A percentile compares a stretch with the other conserved stretches of the same genome.
Conservation (phyloP, 2,329 filamentous ascomycete genomes). For the Ceratocystis diversiconidia region DNA sequence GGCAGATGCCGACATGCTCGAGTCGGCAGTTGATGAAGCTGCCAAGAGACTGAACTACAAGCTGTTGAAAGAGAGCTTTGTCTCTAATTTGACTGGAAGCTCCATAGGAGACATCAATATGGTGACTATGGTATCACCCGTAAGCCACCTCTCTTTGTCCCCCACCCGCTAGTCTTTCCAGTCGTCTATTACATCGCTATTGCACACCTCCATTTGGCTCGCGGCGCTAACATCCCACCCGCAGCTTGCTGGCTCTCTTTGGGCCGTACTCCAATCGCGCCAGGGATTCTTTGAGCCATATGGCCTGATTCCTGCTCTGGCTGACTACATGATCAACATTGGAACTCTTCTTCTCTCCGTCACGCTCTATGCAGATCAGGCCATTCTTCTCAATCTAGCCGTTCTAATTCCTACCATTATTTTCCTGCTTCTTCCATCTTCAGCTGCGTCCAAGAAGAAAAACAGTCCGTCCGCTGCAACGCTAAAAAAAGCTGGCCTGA, state of each 20-base stretch:
- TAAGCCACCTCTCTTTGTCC: slow-evolving; percentile 32
- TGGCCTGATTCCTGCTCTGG: slow-evolving; percentile 48
- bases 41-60: slow-evolving; percentile 50
- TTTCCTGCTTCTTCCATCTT: slow-evolving; percentile 34
- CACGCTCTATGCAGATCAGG: slow-evolving; percentile 66
- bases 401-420: slow-evolving; percentile 56
- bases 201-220: slow-evolving; percentile 20
- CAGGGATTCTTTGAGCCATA: slow-evolving; percentile 73
- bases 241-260: slow-evolving; percentile 69
- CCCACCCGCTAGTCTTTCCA: slow-evolving; percentile 7
- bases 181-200: neutral
- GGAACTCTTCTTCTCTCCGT: slow-evolving; percentile 67
- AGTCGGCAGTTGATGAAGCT: slow-evolving; percentile 24
- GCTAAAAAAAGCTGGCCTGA: slow-evolving; percentile 33
- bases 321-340: slow-evolving; percentile 83
- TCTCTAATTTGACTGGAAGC: slow-evolving; percentile 79
- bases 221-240: slow-evolving; percentile 4
- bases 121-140: slow-evolving; percentile 73
- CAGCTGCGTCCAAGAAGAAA: slow-evolving; percentile 25
- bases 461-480: slow-evolving; percentile 18
- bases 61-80: slow-evolving; percentile 84
- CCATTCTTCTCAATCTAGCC: slow-evolving; percentile 51
- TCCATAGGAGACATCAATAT: slow-evolving; percentile 72
- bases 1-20: slow-evolving; percentile 24
- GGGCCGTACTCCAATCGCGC: slow-evolving; percentile 75